phyloP scores from a whole-genome alignment of 805 yeast genomes.

The Schizosaccharomyces lindneri region DNA sequence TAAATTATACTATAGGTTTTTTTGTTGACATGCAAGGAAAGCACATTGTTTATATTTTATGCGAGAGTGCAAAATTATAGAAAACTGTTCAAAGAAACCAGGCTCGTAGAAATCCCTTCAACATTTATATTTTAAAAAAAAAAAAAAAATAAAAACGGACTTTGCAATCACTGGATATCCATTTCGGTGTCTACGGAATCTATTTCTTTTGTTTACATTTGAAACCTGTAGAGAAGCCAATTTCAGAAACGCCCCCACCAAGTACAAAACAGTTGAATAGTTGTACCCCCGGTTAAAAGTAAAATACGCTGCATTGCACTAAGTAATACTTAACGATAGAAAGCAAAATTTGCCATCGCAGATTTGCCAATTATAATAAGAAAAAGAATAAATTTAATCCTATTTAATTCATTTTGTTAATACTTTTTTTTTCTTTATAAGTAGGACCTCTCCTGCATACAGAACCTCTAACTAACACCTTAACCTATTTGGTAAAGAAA shows the following conservation, averaged over 20 bases:
- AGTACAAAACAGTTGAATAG: not conserved
- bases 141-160: too few species aligned
- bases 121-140: too few species aligned
- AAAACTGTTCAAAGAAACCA: too few species aligned
- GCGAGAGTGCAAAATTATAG: too few species aligned
- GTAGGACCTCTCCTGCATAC: not conserved
- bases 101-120: too few species aligned
- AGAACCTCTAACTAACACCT: not conserved
- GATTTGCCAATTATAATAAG: not conserved
- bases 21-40: too few species aligned
- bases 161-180: too few species aligned
- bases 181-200: not conserved
- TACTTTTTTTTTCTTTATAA: not conserved
- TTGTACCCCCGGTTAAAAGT: not conserved
- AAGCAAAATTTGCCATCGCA: not conserved
- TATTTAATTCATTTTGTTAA: not conserved
- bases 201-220: not conserved
- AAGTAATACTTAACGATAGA: not conserved
- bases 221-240: not conserved
- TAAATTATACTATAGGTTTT: too few species aligned
- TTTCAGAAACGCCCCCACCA: not conserved
- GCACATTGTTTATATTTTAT: too few species aligned
- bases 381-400: not conserved
- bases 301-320: too few species aligned
- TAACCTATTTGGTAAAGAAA: not conserved